Base-by-base conservation (phyloP, 2,329 filamentous ascomycete genomes). In the Hypoxylon sp. region DNA sequence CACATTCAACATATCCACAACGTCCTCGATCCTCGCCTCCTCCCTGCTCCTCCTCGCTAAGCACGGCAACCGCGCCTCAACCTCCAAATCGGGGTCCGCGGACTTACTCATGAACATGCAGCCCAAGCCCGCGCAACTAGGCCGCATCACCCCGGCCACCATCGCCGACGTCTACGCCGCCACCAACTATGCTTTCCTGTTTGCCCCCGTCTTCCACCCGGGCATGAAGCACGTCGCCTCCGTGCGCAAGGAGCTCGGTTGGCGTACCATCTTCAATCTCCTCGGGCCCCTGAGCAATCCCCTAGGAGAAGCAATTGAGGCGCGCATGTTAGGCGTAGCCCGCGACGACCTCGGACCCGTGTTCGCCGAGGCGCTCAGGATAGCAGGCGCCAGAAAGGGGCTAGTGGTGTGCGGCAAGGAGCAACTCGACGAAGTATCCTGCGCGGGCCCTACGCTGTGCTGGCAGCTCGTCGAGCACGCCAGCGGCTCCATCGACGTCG, bases 1-100 rank as follows among this genome's bases (percentile, higher is more conserved):
- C 81, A 99, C 96, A 35, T 99, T 97, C 89, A 99, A 99, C 81
- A 95, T 99, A 79, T 96, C 92, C 74, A 99, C 96, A 3, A 97
- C 96, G 6, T 90, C 96, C 2, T 97, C 94, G 17, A 98, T 99
- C 77, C 85, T 99, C 54, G 94, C 93, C 51, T 97, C 94, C 5
- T 90, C 94, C 3, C 85, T 97, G 30, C 88, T 99, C 37, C 86
- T 97, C 75, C 87, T 97, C 64, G 93, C 92, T 72, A 99, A 99
- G 83, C 96, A 99, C 82, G 96, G 96, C 72, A 99, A 99, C 85
- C 91, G 92, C 73, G 95, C 96, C 46, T 96, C 94, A 61, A 98
- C 96, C 2, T 98, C 95, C 61, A 95, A 96, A 77, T 98, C 95
- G 2, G 96, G 96, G 58, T 97, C 95, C 48, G 96, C 96, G 62